Evolutionary conservation across 176 grass and related monocot genomes (phyloP), one percentile per base, ranked within the genome.

Genomic region (Cenchrus purpureus): DNA sequence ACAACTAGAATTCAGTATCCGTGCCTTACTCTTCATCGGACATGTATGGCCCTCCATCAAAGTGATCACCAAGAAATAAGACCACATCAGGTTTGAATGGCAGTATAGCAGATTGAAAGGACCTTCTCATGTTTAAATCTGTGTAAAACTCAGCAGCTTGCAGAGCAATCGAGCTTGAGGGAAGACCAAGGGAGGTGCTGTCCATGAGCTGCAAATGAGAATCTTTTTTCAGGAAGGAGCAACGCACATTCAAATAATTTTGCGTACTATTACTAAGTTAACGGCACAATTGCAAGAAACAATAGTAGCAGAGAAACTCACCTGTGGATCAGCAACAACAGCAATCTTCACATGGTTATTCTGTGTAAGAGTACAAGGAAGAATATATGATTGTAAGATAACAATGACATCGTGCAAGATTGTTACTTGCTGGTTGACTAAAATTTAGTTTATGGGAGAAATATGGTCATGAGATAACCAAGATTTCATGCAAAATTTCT

Each of bases 21-120:
- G 52, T 95, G 93, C 90, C 93, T 95, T 98, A 95, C 93, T 95
- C 96, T 94, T 98, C 91, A 87, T 94, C 81, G 29, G 88, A 92
- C 60, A 98, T 81, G 71, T 92, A 89, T 42, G 96, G 86, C 4
- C 90, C 93, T 44, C 96, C 96, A 76, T 98, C 93, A 62, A 98
- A 98, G 16, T 91, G 86, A 78, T 98, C 96, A 34, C 96, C 96
- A 16, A 98, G 85, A 82, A 95, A 98, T 79, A 98, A 79, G 74
- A 98, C 71, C 45, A 92, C 31, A 42, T 95, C 93, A 82, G 93
- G 96, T 82, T 86, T 89, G 65, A 94, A 94, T 5, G 91, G 87
- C 82, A 95, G 79, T 89, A 98, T 84, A 4, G 87, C 77, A 81
- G 89, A 90, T 79, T 95, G 87, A 79, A 98, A 98, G 75, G 96